A percentile compares a stretch with the other conserved stretches of the same genome.
Conservation (phyloP, 345 rosid species). For the Gossypium bickii region DNA sequence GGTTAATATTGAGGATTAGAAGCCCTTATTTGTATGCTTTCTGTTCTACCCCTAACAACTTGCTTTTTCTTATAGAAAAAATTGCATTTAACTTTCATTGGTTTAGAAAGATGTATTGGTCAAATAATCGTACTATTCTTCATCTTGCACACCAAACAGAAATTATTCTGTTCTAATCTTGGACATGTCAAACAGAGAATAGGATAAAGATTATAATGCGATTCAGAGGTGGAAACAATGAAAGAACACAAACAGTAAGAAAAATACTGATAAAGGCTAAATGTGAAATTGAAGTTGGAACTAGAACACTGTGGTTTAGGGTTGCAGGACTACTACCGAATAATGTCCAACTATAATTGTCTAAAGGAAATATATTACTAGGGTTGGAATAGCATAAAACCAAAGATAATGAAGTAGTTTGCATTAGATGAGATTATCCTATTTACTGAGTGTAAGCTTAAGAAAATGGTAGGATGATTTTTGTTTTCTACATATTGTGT, state of each 20-base stretch:
- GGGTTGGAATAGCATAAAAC: not conserved
- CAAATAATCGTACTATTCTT: not conserved
- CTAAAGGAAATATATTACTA: not conserved
- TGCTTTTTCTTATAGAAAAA: not conserved
- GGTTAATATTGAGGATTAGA: not conserved
- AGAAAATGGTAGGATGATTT: not conserved
- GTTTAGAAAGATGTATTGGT: not conserved
- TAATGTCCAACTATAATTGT: not conserved
- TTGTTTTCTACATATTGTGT: no score
- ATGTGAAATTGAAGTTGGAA: not conserved
- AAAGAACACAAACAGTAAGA: not conserved
- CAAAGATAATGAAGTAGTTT: not conserved
- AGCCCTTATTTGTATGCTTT: not conserved
- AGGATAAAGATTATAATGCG: no score
- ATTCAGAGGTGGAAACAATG: not conserved
- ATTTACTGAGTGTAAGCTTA: not conserved
- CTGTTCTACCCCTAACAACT: not conserved
- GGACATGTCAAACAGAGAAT: no score
- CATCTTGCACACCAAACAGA: not conserved
- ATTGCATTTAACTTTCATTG: not conserved
- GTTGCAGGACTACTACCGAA: not conserved
- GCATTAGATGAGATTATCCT: not conserved
- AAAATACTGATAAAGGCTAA: not conserved
- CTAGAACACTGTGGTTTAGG: not conserved
- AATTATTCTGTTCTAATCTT: not conserved